Percentiles rank a stretch among this genome's conserved stretches.
phyloP scores from a whole-genome alignment of 2,329 filamentous ascomycete species.

The Nakataea oryzae region DNA sequence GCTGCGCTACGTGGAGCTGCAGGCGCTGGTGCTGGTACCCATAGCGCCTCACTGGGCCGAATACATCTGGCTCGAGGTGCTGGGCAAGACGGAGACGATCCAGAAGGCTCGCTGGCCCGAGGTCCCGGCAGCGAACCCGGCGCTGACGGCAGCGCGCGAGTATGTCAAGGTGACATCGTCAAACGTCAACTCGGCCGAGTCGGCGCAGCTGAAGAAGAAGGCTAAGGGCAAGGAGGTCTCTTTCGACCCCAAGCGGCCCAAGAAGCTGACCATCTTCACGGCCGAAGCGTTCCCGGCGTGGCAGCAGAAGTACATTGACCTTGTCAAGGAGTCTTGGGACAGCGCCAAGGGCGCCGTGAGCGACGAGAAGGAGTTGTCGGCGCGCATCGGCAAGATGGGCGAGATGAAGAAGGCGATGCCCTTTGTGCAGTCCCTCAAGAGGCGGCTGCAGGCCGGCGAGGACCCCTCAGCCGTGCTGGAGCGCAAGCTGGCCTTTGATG shows the following conservation, averaged over 20 bases:
- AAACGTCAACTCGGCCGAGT: slow-evolving; percentile 80
- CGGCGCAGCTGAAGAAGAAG: slow-evolving; percentile 74
- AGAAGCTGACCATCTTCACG: slow-evolving; percentile 80
- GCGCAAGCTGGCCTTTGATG: slow-evolving; percentile 78
- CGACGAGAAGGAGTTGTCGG: slow-evolving; percentile 74
- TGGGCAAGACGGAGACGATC: slow-evolving; percentile 65
- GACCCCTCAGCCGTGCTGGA: slow-evolving; percentile 60
- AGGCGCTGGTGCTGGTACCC: slow-evolving; percentile 54
- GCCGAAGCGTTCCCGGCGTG: slow-evolving; percentile 74
- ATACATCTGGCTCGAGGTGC: slow-evolving; percentile 85
- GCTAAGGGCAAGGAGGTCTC: slow-evolving; percentile 79
- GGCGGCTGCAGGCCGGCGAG: slow-evolving; percentile 64
- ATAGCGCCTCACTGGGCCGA: slow-evolving; percentile 92
- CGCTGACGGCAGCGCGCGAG: slow-evolving; percentile 66
- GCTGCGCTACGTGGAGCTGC: slow-evolving; percentile 73
- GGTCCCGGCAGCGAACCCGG: slow-evolving; percentile 53
- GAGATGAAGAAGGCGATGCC: slow-evolving; percentile 99
- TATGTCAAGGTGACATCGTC: slow-evolving; percentile 71
- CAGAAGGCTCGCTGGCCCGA: slow-evolving; percentile 70
- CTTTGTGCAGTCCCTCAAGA: slow-evolving; percentile 83
- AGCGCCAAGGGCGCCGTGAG: slow-evolving; percentile 41
- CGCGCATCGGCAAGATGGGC: slow-evolving; percentile 68
- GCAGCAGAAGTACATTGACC: slow-evolving; percentile 84
- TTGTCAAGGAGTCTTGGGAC: slow-evolving; percentile 64
- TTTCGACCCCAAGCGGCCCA: slow-evolving; percentile 86